Conservation (phyloP, 257 asterid species). For the Plantago major region DNA sequence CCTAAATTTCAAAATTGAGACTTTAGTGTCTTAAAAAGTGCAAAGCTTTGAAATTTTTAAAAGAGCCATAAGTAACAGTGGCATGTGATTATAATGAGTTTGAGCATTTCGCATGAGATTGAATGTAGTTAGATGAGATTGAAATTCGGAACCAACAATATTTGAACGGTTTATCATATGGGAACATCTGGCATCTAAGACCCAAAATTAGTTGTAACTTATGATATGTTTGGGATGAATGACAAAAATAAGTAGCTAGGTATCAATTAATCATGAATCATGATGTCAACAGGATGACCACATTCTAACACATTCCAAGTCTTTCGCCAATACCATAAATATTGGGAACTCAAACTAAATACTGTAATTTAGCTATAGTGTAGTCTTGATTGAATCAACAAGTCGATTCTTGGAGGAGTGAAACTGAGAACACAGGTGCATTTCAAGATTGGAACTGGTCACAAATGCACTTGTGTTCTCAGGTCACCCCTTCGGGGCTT, state of each 20-base stretch:
- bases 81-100: too few relatives aligned
- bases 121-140: too few relatives aligned
- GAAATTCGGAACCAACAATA: too few relatives aligned
- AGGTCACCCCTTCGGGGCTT: constrained; percentile 11
- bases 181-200: too few relatives aligned
- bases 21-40: too few relatives aligned
- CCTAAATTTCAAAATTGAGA: too few relatives aligned
- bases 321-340: neutral
- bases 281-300: constrained; percentile 15
- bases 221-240: neutral
- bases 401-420: constrained; percentile 6
- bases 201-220: too few relatives aligned
- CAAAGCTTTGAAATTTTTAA: too few relatives aligned
- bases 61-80: too few relatives aligned
- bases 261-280: neutral
- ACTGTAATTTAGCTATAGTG: neutral
- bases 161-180: too few relatives aligned
- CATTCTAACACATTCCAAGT: neutral
- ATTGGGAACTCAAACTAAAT: neutral
- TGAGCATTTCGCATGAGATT: too few relatives aligned
- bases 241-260: neutral
- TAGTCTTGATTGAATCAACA: neutral
- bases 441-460: neutral
- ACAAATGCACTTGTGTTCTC: constrained; percentile 11
- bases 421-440: constrained; percentile 10